Base-by-base conservation (phyloP, 495 filamentous ascomycete genomes). In the Trichoderma reesei region DNA sequence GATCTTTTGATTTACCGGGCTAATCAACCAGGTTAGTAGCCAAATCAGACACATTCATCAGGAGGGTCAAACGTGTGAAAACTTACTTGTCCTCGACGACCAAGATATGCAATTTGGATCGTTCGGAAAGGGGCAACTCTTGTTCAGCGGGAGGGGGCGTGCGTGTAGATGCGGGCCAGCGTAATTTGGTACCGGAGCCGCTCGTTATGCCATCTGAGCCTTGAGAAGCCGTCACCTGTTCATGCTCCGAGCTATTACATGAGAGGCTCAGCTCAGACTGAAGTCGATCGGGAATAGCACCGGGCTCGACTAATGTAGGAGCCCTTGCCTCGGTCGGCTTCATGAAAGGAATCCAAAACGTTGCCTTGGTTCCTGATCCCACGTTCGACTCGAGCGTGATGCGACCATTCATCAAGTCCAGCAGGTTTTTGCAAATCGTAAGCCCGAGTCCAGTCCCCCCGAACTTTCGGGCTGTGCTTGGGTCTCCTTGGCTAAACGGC, bases 401-500 rank as follows among this genome's bases (percentile, higher is more conserved):
- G 8, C 80, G 73, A 3, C 92, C 92, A 46, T 85, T 83, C 92
- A 96, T 96, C 6, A 95, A 74, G 63, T 92, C 87, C 1, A 92
- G 85, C 5, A 96, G 74, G 62, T 80, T 78, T 67, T 92, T 92
- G 72, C 84, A 89, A 63, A 96, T 94, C 4, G 90, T 90, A 41
- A 94, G 72, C 1, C 91, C 91, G 2, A 93, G 73, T 2, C 90
- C 90, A 5, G 90, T 95, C 3, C 91, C 91, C 33, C 90, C 90
- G 72, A 90, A 94, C 37, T 82, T 81, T 48, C 87, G 81, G 10
- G 85, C 86, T 5, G 87, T 89, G 3, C 88, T 90, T 26, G 90
- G 80, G 67, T 94, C 92, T 33, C 90, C 90, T 71, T 94, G 90
- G 54, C 85, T 88, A 68, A 95, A 96, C 1, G 91, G 91, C 44